A percentile compares a stretch with the other conserved stretches of the same genome.
Evolutionary conservation across 768 basidiomycete genomes (phyloP).

Genomic region (Pulveroboletus frians): DNA sequence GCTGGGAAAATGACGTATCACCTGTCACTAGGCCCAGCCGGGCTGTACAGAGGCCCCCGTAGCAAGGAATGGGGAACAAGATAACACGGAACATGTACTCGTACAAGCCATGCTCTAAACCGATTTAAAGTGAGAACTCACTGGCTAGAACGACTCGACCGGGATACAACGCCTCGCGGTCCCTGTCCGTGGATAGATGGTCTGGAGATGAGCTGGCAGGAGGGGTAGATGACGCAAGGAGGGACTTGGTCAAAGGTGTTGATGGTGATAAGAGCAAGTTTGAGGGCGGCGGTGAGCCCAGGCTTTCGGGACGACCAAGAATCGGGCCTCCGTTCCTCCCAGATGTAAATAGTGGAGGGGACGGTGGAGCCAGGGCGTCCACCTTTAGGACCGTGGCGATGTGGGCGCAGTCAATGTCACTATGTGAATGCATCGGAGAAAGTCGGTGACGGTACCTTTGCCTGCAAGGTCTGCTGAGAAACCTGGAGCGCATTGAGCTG

Average conservation of each 20-base stretch:
- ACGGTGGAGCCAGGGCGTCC: conserved; percentile 36
- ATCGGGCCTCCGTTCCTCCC: conserved; percentile 25
- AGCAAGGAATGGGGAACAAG: background rate
- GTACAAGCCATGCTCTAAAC: background rate
- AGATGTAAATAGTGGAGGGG: conserved; percentile 26
- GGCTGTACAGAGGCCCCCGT: background rate
- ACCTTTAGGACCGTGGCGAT: conserved; percentile 35
- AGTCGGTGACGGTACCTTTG: conserved; percentile 50
- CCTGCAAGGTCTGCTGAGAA: conserved; percentile 71
- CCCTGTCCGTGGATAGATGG: conserved; percentile 42
- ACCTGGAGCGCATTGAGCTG: conserved; percentile 69
- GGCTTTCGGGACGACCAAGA: conserved; percentile 14
- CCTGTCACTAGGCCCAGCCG: background rate
- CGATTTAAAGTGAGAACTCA: conserved; percentile 35
- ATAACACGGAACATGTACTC: background rate
- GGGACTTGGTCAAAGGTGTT: conserved; percentile 19
- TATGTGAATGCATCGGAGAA: background rate
- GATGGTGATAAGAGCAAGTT: conserved; percentile 29
- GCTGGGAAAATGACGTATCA: conserved; percentile 3
- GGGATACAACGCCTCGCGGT: conserved; percentile 75
- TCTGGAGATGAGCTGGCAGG: conserved; percentile 16
- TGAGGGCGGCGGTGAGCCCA: conserved; percentile 22
- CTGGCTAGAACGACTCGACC: conserved; percentile 80
- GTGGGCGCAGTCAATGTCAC: background rate
- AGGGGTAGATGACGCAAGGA: conserved; percentile 27